Base-by-base conservation (phyloP, 2,329 filamentous ascomycete species). In the Penicillium palitans region DNA sequence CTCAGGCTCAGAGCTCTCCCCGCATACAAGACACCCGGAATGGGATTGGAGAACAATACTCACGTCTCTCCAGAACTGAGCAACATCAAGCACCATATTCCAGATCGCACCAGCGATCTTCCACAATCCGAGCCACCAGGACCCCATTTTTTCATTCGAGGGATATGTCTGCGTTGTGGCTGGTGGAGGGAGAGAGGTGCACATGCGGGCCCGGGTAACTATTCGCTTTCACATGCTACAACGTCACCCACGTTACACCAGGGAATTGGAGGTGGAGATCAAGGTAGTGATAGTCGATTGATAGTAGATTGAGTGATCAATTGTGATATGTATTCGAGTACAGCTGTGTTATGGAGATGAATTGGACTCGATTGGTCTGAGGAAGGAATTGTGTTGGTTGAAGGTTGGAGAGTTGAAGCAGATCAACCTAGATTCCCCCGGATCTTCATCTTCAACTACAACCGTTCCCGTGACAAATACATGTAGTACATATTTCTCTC, bases 11-110 rank as follows among this genome's bases (percentile, higher is more conserved):
- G 45, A 35, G 8, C 27, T 37, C 50, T 35, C 51, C 55, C 54
- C 54, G 41, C 46, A 39, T 37, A 12, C 27, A 35, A 41, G n/a
- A 35, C 29, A 24, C 31, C 2, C 9, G 3, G 13, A 2, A 9
- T 35, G 6, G 17, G 41, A 37, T 46, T 35, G 21, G 21, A 29
- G 21, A n/a, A 41, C 13, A 55, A 55, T 29, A 63, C 58, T 59
- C 50, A 88, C 87, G 71, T 80, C 78, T 71, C 81, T 80, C 86
- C 86, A 89, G 71, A 87, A 89, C 44, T 79, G 74, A 59, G 81
- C 74, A 49, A 89, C 85, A 61, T 89, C 86, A 35, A 85, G 71
- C 37, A 88, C 70, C 76, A 89, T 80, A 61, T 79, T 80, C 76
- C 82, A 83, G 58, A 88, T 71, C 13, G 74, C 71, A 37, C 67